Conservation (phyloP, 2,329 filamentous ascomycete species). For the Xylariomycetidae sp. region DNA sequence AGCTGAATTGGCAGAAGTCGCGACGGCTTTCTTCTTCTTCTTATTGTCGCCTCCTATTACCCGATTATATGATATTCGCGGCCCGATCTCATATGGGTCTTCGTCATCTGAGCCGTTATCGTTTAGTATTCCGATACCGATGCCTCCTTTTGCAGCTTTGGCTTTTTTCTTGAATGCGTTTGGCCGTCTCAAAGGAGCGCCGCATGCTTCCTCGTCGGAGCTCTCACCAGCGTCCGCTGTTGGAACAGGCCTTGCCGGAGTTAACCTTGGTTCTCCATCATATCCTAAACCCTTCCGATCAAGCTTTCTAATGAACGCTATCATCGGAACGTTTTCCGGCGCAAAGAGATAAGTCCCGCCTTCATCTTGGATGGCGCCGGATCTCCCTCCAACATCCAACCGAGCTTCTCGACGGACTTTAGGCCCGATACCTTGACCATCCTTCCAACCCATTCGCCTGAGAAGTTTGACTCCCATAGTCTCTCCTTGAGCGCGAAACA, state of each 20-base stretch:
- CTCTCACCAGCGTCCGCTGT: constrained; percentile 26
- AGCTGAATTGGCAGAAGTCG: constrained; percentile 57
- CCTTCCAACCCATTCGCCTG: constrained; percentile 92
- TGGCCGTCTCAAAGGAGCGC: constrained; percentile 27
- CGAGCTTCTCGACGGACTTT: constrained; percentile 73
- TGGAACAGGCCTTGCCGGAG: constrained; percentile 24
- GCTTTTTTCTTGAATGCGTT: constrained; percentile 44
- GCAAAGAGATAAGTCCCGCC: constrained; percentile 70
- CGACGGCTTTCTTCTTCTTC: constrained; percentile 56
- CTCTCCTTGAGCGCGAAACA: constrained; percentile 70
- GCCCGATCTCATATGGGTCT: constrained; percentile 88
- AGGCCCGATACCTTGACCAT: constrained; percentile 88
- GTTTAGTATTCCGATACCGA: constrained; percentile 86
- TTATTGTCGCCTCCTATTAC: constrained; percentile 79
- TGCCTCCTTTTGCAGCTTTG: constrained; percentile 56
- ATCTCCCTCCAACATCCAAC: constrained; percentile 46
- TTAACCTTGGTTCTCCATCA: constrained; percentile 52
- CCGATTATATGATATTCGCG: constrained; percentile 81
- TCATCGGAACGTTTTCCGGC: constrained; percentile 71
- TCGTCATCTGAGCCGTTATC: constrained; percentile 94
- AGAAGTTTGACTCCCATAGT: constrained; percentile 84
- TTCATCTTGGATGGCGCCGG: constrained; percentile 31
- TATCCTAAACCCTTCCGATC: constrained; percentile 69
- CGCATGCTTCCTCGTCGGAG: constrained; percentile 43
- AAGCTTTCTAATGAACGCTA: constrained; percentile 59